Evolutionary conservation across 441 rosid genomes (phyloP).

Genomic region (Erysimum cheiri): DNA sequence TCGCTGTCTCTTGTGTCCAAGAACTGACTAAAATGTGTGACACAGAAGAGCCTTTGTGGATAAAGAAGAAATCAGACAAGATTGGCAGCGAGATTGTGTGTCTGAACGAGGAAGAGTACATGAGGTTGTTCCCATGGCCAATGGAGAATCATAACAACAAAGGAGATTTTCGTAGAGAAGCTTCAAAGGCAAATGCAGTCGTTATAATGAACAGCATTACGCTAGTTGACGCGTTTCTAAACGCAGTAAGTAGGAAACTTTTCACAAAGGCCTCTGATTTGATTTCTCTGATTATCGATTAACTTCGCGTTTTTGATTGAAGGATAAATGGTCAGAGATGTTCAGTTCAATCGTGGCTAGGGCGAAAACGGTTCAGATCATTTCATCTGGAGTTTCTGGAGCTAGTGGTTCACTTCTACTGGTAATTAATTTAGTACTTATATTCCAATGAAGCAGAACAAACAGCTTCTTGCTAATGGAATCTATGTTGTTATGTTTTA

Average conservation of each 20-base stretch:
- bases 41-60: conserved; percentile 70
- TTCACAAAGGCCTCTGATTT: not conserved
- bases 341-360: conserved; percentile 90
- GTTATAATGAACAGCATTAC: conserved; percentile 92
- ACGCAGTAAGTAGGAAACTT: conserved; percentile 60
- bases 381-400: conserved; percentile 65
- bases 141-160: conserved; percentile 42
- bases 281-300: not conserved
- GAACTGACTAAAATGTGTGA: conserved; percentile 77
- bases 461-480: conserved; percentile 8
- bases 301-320: not conserved
- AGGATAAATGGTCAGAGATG: conserved; percentile 92
- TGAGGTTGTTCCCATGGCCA: conserved; percentile 71
- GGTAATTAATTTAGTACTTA: conserved; percentile 47
- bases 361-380: conserved; percentile 77
- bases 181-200: conserved; percentile 65
- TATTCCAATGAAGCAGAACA: not conserved
- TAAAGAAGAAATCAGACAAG: conserved; percentile 51
- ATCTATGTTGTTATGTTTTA: conserved; percentile 24
- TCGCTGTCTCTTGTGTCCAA: conserved; percentile 71
- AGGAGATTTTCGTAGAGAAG: conserved; percentile 63
- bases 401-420: conserved; percentile 80
- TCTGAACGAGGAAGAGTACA: conserved; percentile 71
- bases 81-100: conserved; percentile 35
- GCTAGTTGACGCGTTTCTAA: conserved; percentile 80